Percentiles rank a stretch among this genome's conserved stretches.
Conservation (phyloP, 495 filamentous ascomycete species). For the Aspergillus avenaceus region DNA sequence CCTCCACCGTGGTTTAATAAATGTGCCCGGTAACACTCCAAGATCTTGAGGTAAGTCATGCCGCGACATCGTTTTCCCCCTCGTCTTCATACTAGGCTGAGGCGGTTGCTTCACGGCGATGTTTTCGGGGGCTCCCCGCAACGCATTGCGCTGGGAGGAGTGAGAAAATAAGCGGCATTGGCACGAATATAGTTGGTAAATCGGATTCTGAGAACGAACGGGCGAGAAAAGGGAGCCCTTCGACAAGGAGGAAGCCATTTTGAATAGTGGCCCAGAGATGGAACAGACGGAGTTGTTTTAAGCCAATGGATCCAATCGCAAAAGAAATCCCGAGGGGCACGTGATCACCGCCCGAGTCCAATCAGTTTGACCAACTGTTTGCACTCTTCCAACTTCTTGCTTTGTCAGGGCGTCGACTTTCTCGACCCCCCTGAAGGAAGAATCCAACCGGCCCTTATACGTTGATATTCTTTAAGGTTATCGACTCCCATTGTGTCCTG, state of each 20-base stretch:
- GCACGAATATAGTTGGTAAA: conserved; percentile 12
- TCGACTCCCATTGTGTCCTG: too few species aligned
- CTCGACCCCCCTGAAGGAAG: not conserved
- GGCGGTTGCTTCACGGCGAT: conserved; percentile 23
- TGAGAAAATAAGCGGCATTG: conserved; percentile 40
- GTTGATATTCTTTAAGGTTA: too few species aligned
- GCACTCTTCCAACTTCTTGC: not conserved
- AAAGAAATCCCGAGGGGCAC: conserved; percentile 6
- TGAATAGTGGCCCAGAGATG: conserved; percentile 12
- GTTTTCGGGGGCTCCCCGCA: conserved; percentile 19
- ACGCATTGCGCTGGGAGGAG: conserved; percentile 23
- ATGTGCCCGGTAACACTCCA: conserved; percentile 54
- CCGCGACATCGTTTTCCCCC: conserved; percentile 19
- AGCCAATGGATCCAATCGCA: not conserved
- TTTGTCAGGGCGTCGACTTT: not conserved
- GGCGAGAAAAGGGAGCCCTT: conserved; percentile 19
- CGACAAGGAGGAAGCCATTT: conserved; percentile 37
- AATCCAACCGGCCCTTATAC: too few species aligned
- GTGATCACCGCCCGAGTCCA: not conserved
- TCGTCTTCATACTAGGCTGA: conserved; percentile 39
- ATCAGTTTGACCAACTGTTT: not conserved
- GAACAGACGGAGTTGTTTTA: not conserved
- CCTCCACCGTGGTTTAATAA: conserved; percentile 53
- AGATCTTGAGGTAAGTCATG: conserved; percentile 45
- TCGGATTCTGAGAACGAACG: conserved; percentile 9